Base-by-base conservation (phyloP, 2,329 filamentous ascomycete genomes). In the Trichophyton verrucosum region DNA sequence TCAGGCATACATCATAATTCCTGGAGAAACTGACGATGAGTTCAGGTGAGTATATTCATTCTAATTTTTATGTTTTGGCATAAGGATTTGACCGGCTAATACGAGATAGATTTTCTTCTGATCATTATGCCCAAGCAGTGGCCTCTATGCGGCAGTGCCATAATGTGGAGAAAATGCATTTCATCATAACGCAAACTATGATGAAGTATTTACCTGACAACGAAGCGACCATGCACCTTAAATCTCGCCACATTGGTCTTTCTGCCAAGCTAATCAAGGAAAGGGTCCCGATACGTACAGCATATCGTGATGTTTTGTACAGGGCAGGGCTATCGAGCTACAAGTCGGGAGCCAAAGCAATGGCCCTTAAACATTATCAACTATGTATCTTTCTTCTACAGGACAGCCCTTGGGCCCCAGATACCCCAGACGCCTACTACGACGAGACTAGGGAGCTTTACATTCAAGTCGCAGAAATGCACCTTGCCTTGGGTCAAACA, bases 401-500 rank as follows among this genome's bases (percentile, higher is more conserved):
- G 69, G 78, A 86, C 5, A 77, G 88, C 59, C 85, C 88, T 0
- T 97, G 92, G 92, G 78, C 82, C 47, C 85, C 87, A 33, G 79
- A 78, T 5, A 73, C 76, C 13, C 80, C 82, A 3, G 92, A 96
- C 70, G 86, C 88, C 0, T 87, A 84, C 53, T 96, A 96, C 67
- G 85, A 90, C 9, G 92, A 97, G 74, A 95, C 91, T 0, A 79
- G 95, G 64, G 85, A 86, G 64, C 78, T 95, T 1, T 86, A 89
- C 70, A 84, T 91, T 3, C 84, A 88, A 59, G 84, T 89, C 3
- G 88, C 91, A 2, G 91, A 96, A 71, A 90, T 89, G 70, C 86
- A 89, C 66, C 84, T 91, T 68, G 90, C 88, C 68, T 86, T 91
- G 77, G 85, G 85, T 3, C 83, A 90, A 65, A 83, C 86, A 62